These are phyloP conservation scores for Emericellopsis cladophorae DNA, from an alignment of 2,329 filamentous ascomycete species.

Conservation along the genomic window DNA sequence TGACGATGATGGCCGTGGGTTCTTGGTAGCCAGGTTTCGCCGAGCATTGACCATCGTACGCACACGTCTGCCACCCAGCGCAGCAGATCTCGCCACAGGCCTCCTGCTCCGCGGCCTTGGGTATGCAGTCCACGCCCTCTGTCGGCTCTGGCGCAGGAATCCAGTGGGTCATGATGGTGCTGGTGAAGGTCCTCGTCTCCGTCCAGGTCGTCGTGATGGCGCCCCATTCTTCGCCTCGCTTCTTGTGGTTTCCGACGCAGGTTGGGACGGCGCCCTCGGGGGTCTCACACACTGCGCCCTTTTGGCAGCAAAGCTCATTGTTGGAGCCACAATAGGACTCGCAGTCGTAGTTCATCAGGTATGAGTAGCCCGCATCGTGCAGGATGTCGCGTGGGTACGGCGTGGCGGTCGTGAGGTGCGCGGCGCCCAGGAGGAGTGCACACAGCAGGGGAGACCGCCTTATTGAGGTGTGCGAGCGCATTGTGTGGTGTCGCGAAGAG, in stretches of 20 bases:
- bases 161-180: constrained; percentile 39
- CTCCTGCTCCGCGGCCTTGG: constrained; percentile 38
- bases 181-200: constrained; percentile 46
- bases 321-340: constrained; percentile 39
- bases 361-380: constrained; percentile 34
- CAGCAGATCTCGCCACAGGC: constrained; percentile 62
- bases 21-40: constrained; percentile 35
- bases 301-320: constrained; percentile 41
- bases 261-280: constrained; percentile 31
- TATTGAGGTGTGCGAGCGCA: neutral
- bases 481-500: neutral
- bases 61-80: constrained; percentile 56
- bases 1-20: constrained; percentile 28
- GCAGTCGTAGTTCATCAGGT: constrained; percentile 36
- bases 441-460: constrained; percentile 23
- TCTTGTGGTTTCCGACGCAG: constrained; percentile 23
- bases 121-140: constrained; percentile 34
- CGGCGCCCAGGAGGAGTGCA: constrained; percentile 12
- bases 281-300: constrained; percentile 38
- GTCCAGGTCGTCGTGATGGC: constrained; percentile 43
- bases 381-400: constrained; percentile 38
- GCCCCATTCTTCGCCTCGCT: neutral
- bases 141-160: constrained; percentile 30
- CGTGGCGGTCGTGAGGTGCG: constrained; percentile 21
- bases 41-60: constrained; percentile 42